Conservation (phyloP, 148 eudicot genomes). For the Rhododendron mucronatum region DNA sequence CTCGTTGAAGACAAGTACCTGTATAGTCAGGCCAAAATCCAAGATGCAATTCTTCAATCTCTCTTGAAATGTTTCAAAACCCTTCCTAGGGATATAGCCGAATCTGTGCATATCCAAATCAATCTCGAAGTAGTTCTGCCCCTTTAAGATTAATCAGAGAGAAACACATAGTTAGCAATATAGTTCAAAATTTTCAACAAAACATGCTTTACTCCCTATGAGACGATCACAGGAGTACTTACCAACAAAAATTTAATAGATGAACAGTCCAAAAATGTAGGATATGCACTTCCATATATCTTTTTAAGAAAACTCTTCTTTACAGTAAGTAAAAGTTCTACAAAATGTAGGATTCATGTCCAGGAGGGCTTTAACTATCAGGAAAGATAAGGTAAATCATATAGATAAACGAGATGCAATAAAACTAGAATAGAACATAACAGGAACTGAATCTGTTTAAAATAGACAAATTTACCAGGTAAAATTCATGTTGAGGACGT, state of each 20-base stretch:
- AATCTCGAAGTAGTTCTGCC: slow-evolving; percentile 88
- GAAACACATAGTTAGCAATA: not conserved
- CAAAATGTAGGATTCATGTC: not conserved
- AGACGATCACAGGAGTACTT: not conserved
- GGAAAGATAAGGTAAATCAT: not conserved
- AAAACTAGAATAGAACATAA: not conserved
- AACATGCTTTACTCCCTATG: not conserved
- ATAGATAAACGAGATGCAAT: not conserved
- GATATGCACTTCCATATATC: not conserved
- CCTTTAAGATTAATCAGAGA: slow-evolving; percentile 43
- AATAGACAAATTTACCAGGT: slow-evolving; percentile 39
- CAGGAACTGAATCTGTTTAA: not conserved
- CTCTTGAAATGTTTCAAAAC: slow-evolving; percentile 70
- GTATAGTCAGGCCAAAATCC: slow-evolving; percentile 90
- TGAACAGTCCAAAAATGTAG: not conserved
- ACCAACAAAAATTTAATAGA: not conserved
- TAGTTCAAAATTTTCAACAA: not conserved
- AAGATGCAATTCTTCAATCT: slow-evolving; percentile 71
- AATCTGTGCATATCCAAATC: slow-evolving; percentile 97
- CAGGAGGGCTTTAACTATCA: not conserved
- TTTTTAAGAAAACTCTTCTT: not conserved
- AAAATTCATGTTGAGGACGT: slow-evolving; percentile 97
- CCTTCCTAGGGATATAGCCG: slow-evolving; percentile 92
- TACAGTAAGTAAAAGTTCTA: not conserved
- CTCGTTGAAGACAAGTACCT: slow-evolving; percentile 44